Base-by-base conservation (phyloP, 495 filamentous ascomycete genomes). In the Neurospora sp. region DNA sequence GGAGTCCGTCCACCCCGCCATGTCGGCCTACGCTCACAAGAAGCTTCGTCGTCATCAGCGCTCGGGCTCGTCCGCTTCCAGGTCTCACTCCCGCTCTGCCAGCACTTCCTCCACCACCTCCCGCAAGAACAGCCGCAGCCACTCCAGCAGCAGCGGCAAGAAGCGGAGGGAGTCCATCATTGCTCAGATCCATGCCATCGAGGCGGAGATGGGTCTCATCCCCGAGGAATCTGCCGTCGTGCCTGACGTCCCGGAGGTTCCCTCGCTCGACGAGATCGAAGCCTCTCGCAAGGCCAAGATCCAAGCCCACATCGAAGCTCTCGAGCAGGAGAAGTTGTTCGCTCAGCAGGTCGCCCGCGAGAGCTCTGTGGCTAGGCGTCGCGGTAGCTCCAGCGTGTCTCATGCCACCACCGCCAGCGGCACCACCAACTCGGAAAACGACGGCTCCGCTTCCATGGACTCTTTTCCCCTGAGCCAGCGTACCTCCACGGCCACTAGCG, bases 321-420 rank as follows among this genome's bases (percentile, higher is more conserved):
- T 81, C 1, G 80, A 82, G 75, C 79, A 80, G 39, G 80, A 82
- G 71, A 73, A 75, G 20, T 6, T 76, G 12, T 81, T 80, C 65
- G 73, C 74, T 11, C 74, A 75, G 3, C 69, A 75, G 65, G 59
- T 73, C 4, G 76, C 80, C 14, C 78, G 77, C 69, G 71, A 69
- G 2, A 73, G 77, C 12, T 75, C 74, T 5, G 70, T 48, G 18
- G 71, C 75, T 37, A 73, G 68, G 40, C 20, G 68, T 12, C 27
- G 70, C 73, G 41, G 42, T 40, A 40, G 53, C 39, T 41, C 71
- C 11, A 5, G 22, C 40, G 14, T 65, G 6, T 65, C 53, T 3
- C 40, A 38, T 9, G 38, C 42, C 37, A 38, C 71, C 68, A 27
- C 69, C 20, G 71, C 70, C 70, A 53, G 46, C 20, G 20, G 20